A percentile compares a stretch with the other conserved stretches of the same genome.
Evolutionary conservation across 2,329 filamentous ascomycete species (phyloP).

Genomic region (Zelopaecilomyces penicillatus): DNA sequence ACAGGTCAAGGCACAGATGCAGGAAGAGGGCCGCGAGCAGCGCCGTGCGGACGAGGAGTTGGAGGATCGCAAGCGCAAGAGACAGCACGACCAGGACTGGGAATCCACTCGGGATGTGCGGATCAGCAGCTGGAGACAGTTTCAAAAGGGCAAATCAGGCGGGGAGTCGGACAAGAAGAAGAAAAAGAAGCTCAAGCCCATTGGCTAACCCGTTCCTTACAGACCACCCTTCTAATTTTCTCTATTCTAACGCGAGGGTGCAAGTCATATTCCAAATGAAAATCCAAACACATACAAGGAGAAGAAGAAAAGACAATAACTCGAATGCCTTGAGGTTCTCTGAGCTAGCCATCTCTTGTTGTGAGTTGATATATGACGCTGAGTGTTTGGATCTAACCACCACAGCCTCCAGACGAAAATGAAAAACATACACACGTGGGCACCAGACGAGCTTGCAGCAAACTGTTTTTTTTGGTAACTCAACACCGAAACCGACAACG

Average conservation of each 20-base stretch:
- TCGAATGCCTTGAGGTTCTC: no score
- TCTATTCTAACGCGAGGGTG: no score
- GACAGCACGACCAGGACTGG: slow-evolving; percentile 92
- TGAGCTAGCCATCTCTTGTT: no score
- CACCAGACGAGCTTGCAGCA: neutral
- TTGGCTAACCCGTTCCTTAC: slow-evolving; percentile 32
- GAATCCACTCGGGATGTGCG: slow-evolving; percentile 84
- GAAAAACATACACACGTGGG: no score
- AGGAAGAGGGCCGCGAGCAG: slow-evolving; percentile 89
- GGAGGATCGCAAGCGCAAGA: slow-evolving; percentile 72
- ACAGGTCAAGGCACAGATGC: slow-evolving; percentile 88
- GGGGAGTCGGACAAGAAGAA: slow-evolving; percentile 47
- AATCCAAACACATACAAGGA: no score
- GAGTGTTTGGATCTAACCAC: no score
- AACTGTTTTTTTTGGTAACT: neutral
- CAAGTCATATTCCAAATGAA: no score
- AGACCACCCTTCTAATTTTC: no score
- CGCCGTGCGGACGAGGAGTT: slow-evolving; percentile 77
- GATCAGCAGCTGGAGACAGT: slow-evolving; percentile 90
- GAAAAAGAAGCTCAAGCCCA: slow-evolving; percentile 63
- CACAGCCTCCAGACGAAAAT: no score
- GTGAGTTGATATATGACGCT: no score
- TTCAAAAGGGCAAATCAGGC: slow-evolving; percentile 64
- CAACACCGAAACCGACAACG: no score
- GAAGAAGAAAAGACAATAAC: no score